Base-by-base conservation (phyloP, 495 filamentous ascomycete genomes). In the Podospora tetraspora region DNA sequence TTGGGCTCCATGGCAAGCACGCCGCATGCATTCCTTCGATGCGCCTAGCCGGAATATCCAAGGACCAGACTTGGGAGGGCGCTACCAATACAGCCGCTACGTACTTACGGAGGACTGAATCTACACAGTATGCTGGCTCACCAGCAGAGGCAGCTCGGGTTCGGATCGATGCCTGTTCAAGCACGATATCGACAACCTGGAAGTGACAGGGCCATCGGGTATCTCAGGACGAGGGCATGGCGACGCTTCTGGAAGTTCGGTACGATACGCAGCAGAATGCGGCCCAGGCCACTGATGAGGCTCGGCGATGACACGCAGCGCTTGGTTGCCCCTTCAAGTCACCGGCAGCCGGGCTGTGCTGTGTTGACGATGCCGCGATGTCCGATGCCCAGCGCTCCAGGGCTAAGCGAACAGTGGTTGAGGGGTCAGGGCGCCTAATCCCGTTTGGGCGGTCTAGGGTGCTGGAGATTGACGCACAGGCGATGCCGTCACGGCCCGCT, bases 321-420 rank as follows among this genome's bases (percentile, higher is more conserved):
- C 23, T 25, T 11, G 32, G 43, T 21, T 43, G 34, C 62, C 62
- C 24, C 23, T 64, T 32, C 62, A 24, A 37, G 62, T 43, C 62
- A 64, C 21, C 62, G 62, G 62, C 32, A 56, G 32, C 37, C 43
- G 43, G 62, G 62, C 62, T 64, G 62, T 43, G 24, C 57, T 56
- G 16, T 62, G 61, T 62, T n/a, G 32, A 21, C 16, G 25, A 29
- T 32, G 29, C 23, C 19, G 25, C n/a, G 16, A 21, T 32, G 43
- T 52, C 43, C 43, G 43, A 52, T 52, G 43, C 43, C 43, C 19
- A 52, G 43, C 6, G 16, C 43, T 52, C 43, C 43, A 52, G 43
- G 25, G 24, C 24, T 62, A 62, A 21, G 19, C 61, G n/a, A 62
- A 62, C 61, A 62, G 61, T 62, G 61, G 27, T 32, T 19, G 27